Conservation (phyloP, 176 grass and related monocot genomes). For the Alloteropsis semialata region DNA sequence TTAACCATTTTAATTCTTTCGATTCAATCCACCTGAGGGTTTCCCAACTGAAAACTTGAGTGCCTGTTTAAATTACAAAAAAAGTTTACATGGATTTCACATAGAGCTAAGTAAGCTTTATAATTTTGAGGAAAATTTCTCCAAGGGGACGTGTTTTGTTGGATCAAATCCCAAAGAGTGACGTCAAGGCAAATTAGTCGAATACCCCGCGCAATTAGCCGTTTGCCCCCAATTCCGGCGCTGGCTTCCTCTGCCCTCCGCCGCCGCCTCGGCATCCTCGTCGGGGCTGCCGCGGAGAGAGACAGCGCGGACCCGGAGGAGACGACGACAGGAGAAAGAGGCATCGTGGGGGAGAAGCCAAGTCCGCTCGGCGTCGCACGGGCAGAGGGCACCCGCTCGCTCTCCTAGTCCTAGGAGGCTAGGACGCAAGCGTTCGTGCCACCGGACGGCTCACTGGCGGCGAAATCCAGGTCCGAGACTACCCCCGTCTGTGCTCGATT, state of each 20-base stretch:
- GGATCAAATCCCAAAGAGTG: not conserved
- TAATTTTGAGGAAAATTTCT: too few species aligned
- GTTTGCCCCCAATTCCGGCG: not conserved
- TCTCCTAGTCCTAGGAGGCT: too few species aligned
- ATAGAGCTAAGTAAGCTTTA: too few species aligned
- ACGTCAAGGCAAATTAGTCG: not conserved
- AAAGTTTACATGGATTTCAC: too few species aligned
- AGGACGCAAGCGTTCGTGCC: not conserved
- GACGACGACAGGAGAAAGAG: not conserved
- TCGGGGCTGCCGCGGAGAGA: not conserved
- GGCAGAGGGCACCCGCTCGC: not conserved
- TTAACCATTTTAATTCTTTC: not conserved
- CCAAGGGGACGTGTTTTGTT: too few species aligned
- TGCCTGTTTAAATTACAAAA: too few species aligned
- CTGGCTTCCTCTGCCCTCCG: not conserved
- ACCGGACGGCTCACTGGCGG: not conserved
- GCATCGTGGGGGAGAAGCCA: not conserved
- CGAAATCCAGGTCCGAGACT: not conserved
- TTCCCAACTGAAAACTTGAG: too few species aligned
- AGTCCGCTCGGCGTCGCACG: not conserved
- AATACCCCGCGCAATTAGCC: not conserved
- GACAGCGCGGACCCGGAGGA: not conserved
- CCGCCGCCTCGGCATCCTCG: not conserved
- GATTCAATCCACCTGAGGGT: not conserved
- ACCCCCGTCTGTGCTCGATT: not conserved